phyloP scores from a whole-genome alignment of 2,329 filamentous ascomycete genomes.

The Fusarium subglutinans region DNA sequence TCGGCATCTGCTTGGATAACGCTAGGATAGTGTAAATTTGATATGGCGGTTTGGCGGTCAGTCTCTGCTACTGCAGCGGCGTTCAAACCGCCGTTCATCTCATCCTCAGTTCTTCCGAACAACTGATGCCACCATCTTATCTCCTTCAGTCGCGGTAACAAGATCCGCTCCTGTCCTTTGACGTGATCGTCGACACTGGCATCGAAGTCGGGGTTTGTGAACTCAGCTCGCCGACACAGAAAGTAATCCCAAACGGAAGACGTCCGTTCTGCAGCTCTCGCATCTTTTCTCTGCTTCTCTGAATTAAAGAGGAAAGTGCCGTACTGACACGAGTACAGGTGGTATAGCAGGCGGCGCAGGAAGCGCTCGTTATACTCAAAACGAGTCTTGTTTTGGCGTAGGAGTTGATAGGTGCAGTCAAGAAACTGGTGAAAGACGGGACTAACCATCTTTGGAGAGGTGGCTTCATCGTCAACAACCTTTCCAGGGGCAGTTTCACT shows the following conservation, averaged over 20 bases:
- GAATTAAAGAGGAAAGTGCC: constrained; percentile 96
- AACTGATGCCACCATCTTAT: constrained; percentile 94
- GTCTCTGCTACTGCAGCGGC: constrained; percentile 62
- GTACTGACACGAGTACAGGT: constrained; percentile 95
- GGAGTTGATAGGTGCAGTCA: constrained; percentile 90
- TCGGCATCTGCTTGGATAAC: constrained; percentile 40
- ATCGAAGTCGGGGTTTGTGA: constrained; percentile 84
- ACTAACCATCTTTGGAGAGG: constrained; percentile 88
- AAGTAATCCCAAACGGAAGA: constrained; percentile 97
- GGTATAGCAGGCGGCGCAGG: constrained; percentile 86
- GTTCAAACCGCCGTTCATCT: constrained; percentile 84
- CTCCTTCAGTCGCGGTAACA: constrained; percentile 80
- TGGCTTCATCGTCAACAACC: constrained; percentile 69
- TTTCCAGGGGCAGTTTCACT: constrained; percentile 52
- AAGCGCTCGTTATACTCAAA: constrained; percentile 99
- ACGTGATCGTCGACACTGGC: constrained; percentile 78
- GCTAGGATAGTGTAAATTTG: constrained; percentile 46
- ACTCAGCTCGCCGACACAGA: constrained; percentile 80
- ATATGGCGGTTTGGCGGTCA: constrained; percentile 50
- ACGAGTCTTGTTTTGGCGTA: constrained; percentile 83
- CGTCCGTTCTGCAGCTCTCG: constrained; percentile 74
- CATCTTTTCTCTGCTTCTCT: constrained; percentile 84
- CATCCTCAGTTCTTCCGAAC: constrained; percentile 85
- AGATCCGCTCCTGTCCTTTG: constrained; percentile 81
- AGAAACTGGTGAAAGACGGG: constrained; percentile 98